A percentile compares a stretch with the other conserved stretches of the same genome.
Evolutionary conservation across 2,329 filamentous ascomycete species (phyloP).

Genomic region (Alternaria consortialis): DNA sequence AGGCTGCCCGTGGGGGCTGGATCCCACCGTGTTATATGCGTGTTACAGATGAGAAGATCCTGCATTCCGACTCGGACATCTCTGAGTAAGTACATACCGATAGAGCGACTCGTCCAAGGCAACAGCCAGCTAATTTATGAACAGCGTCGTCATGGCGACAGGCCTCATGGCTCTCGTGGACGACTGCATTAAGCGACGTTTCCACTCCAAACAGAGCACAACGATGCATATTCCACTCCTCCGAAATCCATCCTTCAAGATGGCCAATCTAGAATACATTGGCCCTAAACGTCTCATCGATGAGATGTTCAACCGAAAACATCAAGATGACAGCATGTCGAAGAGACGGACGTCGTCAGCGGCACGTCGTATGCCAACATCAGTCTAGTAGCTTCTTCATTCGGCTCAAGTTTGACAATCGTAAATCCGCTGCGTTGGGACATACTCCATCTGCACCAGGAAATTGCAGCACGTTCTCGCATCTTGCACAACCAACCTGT

Average conservation of each 20-base stretch:
- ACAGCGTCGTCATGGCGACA: slow-evolving; percentile 86
- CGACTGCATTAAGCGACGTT: slow-evolving; percentile 85
- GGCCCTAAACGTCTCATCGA: slow-evolving; percentile 69
- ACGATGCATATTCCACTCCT: slow-evolving; percentile 62
- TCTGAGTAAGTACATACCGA: slow-evolving; percentile 74
- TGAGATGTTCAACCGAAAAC: slow-evolving; percentile 67
- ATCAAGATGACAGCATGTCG: slow-evolving; percentile 26
- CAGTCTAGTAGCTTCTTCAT: slow-evolving; percentile 17
- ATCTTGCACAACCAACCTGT: slow-evolving; percentile 35
- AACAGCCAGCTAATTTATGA: slow-evolving; percentile 24
- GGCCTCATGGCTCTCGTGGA: slow-evolving; percentile 89
- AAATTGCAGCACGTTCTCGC: slow-evolving; percentile 34
- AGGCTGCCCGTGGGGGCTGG: slow-evolving; percentile 84
- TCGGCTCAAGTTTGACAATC: slow-evolving; percentile 27
- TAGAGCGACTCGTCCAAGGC: slow-evolving; percentile 6
- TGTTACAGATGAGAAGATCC: slow-evolving; percentile 78
- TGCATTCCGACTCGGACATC: slow-evolving; percentile 77
- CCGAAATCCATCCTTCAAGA: slow-evolving; percentile 60
- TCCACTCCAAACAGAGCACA: slow-evolving; percentile 66
- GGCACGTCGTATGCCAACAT: slow-evolving; percentile 32
- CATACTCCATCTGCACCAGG: slow-evolving; percentile 22
- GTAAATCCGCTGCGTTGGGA: slow-evolving; percentile 19
- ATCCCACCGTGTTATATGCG: slow-evolving; percentile 90
- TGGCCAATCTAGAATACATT: slow-evolving; percentile 67
- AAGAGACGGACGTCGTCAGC: slow-evolving; percentile 41